These are phyloP conservation scores for Backusella tuberculispora DNA, from an alignment of 192 early-diverging fungal genomes.

Conservation along the genomic window DNA sequence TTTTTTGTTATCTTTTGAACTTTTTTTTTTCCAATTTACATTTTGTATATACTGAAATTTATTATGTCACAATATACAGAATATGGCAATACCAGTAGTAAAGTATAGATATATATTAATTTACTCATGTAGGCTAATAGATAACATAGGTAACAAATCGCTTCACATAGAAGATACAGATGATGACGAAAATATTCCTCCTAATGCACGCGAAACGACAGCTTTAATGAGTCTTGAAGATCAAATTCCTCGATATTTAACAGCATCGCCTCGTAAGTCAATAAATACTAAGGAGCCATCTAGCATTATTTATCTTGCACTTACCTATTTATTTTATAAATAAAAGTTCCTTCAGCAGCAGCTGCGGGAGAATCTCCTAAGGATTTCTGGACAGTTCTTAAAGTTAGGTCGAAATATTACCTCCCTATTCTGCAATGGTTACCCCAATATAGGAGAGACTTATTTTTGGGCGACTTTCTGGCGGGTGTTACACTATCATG, in stretches of 20 bases:
- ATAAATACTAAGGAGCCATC: not conserved
- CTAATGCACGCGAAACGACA: constrained; percentile 14
- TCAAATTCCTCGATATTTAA: constrained; percentile 27
- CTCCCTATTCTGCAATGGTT: constrained; percentile 94
- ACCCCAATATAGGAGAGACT: constrained; percentile 69
- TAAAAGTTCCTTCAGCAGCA: constrained; percentile 16
- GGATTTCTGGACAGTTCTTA: constrained; percentile 43
- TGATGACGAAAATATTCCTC: constrained; percentile 23
- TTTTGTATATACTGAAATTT: not conserved
- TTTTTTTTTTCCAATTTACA: not conserved
- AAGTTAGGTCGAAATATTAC: constrained; percentile 83
- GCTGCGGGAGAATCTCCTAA: constrained; percentile 22
- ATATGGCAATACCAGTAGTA: constrained; percentile 6
- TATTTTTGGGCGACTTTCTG: constrained; percentile 75
- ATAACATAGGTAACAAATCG: not conserved
- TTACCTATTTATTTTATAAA: not conserved
- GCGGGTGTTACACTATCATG: constrained; percentile 84
- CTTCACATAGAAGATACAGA: constrained; percentile 22
- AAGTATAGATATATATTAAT: not conserved
- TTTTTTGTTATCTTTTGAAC: not conserved
- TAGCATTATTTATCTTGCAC: not conserved
- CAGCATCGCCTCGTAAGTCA: constrained; percentile 32
- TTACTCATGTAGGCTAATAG: not conserved
- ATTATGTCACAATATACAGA: constrained; percentile 9
- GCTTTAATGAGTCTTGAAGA: constrained; percentile 11